Base-by-base conservation (phyloP, 805 yeast species). In the Hanseniaspora guilliermondii region DNA sequence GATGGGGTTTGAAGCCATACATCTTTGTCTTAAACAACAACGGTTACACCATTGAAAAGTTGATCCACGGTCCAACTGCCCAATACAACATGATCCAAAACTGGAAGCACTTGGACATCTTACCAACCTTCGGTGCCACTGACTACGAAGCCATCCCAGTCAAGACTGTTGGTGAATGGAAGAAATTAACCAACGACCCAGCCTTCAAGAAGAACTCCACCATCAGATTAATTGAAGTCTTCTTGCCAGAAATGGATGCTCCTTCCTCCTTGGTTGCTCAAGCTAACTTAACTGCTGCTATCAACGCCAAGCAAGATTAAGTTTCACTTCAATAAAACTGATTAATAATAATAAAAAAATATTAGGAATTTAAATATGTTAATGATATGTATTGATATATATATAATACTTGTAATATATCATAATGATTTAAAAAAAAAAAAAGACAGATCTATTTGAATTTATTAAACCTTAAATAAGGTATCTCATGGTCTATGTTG, bases 31-130 rank as follows among this genome's bases (percentile, higher is more conserved):
- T 82, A 65, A 82, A 82, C 73, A 82, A 82, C 70, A 78, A 76
- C 59, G 87, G 87, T 67, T 82, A 82, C 73, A 82, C 87, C 61
- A 82, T 82, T 64, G 87, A 82, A 70, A 78, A 80, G 70, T 75
- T 82, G 70, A 80, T 82, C 60, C 87, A 82, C 70, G 87, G 87
- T 66, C 77, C 72, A 61, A 70, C 70, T 32, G 85, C 85, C 49
- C 68, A 73, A 55, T 82, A 82, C 71, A 82, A 82, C 67, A 78
- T 76, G 60, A 77, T 82, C 63, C 87, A 82, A 70, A 70, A 75
- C 54, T 82, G 87, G 87, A 75, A 80, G 64, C 83, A 82, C 70
- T 71, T 73, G 67, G 73, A 72, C 19, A 42, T 54, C 49, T 44
- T 54, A 45, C 48, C 52, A 48, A 68, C 76, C 32, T 72, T 72